A percentile compares a stretch with the other conserved stretches of the same genome.
These are phyloP conservation scores for Pichia cactophila DNA, from an alignment of 1,139 yeast species.

Conservation along the genomic window DNA sequence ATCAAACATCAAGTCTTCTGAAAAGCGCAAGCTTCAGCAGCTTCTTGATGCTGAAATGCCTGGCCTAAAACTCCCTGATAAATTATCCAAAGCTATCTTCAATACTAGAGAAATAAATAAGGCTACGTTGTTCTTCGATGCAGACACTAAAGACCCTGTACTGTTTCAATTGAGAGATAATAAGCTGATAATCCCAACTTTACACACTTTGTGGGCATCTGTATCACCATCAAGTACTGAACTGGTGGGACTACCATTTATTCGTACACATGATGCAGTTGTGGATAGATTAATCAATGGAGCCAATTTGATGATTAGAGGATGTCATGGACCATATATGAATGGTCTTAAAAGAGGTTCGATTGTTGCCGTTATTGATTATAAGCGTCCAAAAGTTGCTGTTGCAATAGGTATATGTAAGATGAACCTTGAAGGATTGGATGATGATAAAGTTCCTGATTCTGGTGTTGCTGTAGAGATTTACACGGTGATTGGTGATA, in stretches of 20 bases:
- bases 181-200: constrained; percentile 54
- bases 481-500: constrained; percentile 49
- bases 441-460: constrained; percentile 27
- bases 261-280: constrained; percentile 69
- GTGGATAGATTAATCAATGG: constrained; percentile 59
- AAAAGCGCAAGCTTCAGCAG: constrained; percentile 53
- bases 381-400: constrained; percentile 52
- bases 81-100: constrained; percentile 60
- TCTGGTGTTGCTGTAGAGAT: constrained; percentile 68
- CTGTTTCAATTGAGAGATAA: constrained; percentile 60
- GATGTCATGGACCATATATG: constrained; percentile 76
- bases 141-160: constrained; percentile 52
- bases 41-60: constrained; percentile 37
- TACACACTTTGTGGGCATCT: constrained; percentile 64
- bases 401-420: constrained; percentile 70
- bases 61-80: constrained; percentile 35
- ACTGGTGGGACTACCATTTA: constrained; percentile 39
- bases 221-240: neutral
- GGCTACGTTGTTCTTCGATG: constrained; percentile 60
- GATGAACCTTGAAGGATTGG: constrained; percentile 36
- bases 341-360: constrained; percentile 36
- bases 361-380: constrained; percentile 66
- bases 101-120: constrained; percentile 45
- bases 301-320: constrained; percentile 89
- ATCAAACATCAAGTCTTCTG: constrained; percentile 77